A percentile compares a stretch with the other conserved stretches of the same genome.
Conservation (phyloP, 2,329 filamentous ascomycete genomes). For the Fusarium palustre region DNA sequence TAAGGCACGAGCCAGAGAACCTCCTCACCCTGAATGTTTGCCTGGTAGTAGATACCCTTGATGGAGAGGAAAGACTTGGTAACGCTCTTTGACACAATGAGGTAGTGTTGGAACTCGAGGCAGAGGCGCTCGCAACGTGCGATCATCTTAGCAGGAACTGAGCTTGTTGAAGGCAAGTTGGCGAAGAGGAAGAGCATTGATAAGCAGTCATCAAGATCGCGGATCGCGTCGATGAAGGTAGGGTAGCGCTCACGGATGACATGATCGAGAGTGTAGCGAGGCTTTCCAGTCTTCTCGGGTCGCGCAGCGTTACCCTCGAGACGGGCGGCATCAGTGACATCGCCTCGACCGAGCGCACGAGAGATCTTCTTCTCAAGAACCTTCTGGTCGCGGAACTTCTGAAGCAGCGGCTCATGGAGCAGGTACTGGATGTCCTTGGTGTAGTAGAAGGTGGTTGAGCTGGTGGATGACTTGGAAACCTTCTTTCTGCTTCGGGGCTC, state of each 20-base stretch:
- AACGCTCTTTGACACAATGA: conserved; percentile 90
- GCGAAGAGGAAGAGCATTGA: conserved; percentile 98
- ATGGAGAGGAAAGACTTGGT: conserved; percentile 98
- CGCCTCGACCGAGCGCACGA: conserved; percentile 88
- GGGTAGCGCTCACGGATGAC: conserved; percentile 98
- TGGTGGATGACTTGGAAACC: conserved; percentile 89
- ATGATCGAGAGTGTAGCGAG: conserved; percentile 92
- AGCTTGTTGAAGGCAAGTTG: conserved; percentile 89
- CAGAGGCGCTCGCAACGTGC: conserved; percentile 92
- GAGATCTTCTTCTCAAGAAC: conserved; percentile 97
- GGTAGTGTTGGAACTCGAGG: conserved; percentile 97
- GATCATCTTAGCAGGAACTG: conserved; percentile 95
- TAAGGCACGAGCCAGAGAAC: conserved; percentile 98
- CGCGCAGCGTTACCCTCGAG: conserved; percentile 87
- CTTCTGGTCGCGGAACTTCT: conserved; percentile 98
- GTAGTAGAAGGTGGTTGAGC: conserved; percentile 91
- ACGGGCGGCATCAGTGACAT: conserved; percentile 87
- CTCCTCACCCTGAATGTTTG: conserved; percentile 95
- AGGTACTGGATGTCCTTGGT: conserved; percentile 98
- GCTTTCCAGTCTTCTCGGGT: conserved; percentile 90
- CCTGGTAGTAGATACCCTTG: conserved; percentile 99
- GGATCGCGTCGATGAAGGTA: conserved; percentile 92
- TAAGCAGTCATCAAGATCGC: conserved; percentile 95
- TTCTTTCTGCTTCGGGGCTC: conserved; percentile 98
- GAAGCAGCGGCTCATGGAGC: conserved; percentile 92